Evolutionary conservation across 2,329 filamentous ascomycete genomes (phyloP), one percentile per base, ranked within the genome.

Genomic region (Arthrobotrys sphaeroides): DNA sequence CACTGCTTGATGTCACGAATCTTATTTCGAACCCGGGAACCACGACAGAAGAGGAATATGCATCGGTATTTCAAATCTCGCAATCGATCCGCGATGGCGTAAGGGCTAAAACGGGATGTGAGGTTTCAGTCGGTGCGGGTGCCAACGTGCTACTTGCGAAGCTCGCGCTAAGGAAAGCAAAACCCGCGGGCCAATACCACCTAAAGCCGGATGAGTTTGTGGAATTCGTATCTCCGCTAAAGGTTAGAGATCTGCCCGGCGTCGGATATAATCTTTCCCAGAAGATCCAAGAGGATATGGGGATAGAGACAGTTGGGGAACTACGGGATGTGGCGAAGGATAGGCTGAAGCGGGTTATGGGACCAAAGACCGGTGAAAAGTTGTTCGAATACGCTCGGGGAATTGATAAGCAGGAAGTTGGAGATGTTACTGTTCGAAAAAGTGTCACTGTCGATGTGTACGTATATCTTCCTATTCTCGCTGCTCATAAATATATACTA

Each of bases 51-150:
- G 47, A 59, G 13, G 65, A 76, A 38, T 26, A 73, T 31, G 18
- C 22, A 3, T 16, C 3, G 0, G 94, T 90, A 0, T 88, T 94
- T 77, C 85, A 89, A 47, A 88, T 97, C 70, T 92, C 91, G 0
- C 83, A 84, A 38, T 81, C 81, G 0, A 84, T 99, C 24, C 88
- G 95, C 31, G 84, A 88, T 9, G 86, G 87, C 7, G 88, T 98
- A 78, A 91, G 92, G 80, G 83, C 85, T 18, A 90, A 86, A 78
- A 97, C 95, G 0, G 69, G 77, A 3, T 98, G 95, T 81, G 88
- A 91, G 55, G 94, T 98, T 0, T 98, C 94, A 0, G 89, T 99
- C 7, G 95, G 95, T 0, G 96, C 98, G 67, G 95, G 95, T 0
- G 88, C 86, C 24, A 99, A 97, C 79, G 93, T 99, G 36, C 83